phyloP scores from a whole-genome alignment of 208 protist genomes.

The Trypanosoma avium region DNA sequence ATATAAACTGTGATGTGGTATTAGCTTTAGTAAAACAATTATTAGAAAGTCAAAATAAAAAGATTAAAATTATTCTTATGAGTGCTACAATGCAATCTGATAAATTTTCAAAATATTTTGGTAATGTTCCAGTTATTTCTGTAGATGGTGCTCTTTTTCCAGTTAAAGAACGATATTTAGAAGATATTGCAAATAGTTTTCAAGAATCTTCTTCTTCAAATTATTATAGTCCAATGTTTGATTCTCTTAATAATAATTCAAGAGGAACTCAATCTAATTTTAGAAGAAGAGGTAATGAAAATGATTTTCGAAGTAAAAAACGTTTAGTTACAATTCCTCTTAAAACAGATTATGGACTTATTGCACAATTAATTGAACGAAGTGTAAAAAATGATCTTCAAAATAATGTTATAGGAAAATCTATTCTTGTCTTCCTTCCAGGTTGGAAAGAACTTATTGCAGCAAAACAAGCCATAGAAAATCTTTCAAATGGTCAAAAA shows the following conservation, averaged over 20 bases:
- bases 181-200: conserved; percentile 49
- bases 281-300: not conserved
- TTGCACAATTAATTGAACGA: conserved; percentile 68
- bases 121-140: conserved; percentile 50
- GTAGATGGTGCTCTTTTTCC: conserved; percentile 79
- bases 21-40: conserved; percentile 96
- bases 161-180: conserved; percentile 66
- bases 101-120: conserved; percentile 97
- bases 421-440: conserved; percentile 99
- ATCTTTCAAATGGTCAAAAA: conserved; percentile 31
- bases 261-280: not conserved
- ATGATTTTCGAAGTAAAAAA: not conserved
- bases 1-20: conserved; percentile 98
- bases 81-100: conserved; percentile 97
- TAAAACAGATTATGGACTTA: conserved; percentile 78
- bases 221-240: conserved; percentile 61
- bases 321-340: conserved; percentile 21
- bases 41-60: conserved; percentile 32
- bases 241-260: conserved; percentile 22
- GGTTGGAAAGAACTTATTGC: conserved; percentile 97
- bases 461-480: conserved; percentile 61
- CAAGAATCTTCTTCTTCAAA: not conserved
- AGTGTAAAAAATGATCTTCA: conserved; percentile 48
- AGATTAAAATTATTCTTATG: conserved; percentile 98
- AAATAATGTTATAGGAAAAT: conserved; percentile 58